phyloP scores from a whole-genome alignment of 169 alveolate genomes.

The Cryptosporidium bovis region DNA sequence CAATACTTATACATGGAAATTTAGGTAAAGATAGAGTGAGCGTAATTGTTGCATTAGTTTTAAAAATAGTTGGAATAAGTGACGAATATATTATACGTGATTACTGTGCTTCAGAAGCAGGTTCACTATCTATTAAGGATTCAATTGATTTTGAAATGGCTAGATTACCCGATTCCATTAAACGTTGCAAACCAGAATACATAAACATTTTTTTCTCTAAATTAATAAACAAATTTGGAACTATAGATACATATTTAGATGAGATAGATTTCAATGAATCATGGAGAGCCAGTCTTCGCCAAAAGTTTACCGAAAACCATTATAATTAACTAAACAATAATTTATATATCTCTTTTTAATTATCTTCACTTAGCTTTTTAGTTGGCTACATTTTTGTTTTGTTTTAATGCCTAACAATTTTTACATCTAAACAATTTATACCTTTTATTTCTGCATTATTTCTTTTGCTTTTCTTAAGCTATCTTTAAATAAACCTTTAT shows the following conservation, averaged over 20 bases:
- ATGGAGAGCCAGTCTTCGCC: constrained; percentile 43
- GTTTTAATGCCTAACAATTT: not conserved
- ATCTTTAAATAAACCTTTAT: not conserved
- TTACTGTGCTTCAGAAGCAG: constrained; percentile 69
- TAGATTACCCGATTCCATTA: constrained; percentile 4
- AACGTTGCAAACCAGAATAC: constrained; percentile 20
- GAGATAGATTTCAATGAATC: constrained; percentile 7
- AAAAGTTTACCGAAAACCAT: constrained; percentile 1
- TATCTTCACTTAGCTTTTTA: not conserved
- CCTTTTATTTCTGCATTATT: not conserved
- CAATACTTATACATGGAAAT: constrained; percentile 61
- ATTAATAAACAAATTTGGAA: constrained; percentile 40
- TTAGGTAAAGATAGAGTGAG: constrained; percentile 67
- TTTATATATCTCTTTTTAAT: not conserved
- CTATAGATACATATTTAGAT: constrained; percentile 41
- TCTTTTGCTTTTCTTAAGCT: not conserved
- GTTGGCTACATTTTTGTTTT: not conserved
- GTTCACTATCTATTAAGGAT: constrained; percentile 30
- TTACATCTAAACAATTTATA: not conserved
- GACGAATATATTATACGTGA: constrained; percentile 54
- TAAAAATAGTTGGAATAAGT: constrained; percentile 31
- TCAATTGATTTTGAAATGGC: constrained; percentile 3
- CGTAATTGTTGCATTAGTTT: constrained; percentile 15
- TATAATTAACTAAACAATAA: not conserved
- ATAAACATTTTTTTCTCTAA: constrained; percentile 6